Conservation (phyloP, 225 moss, liverwort and hornwort genomes). For the Rhytidiadelphus loreus region DNA sequence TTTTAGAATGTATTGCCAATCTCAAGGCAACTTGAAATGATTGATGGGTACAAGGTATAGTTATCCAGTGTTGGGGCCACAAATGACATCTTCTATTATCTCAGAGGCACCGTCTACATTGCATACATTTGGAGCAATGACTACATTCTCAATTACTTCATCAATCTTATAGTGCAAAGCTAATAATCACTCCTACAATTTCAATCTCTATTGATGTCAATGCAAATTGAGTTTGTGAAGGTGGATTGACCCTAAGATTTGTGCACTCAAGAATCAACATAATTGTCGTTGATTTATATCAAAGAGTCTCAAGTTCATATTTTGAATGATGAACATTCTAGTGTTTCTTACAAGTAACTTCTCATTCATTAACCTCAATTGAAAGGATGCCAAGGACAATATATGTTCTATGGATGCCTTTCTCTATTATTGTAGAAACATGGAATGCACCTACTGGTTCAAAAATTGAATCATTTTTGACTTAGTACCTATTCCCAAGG, state of each 20-base stretch:
- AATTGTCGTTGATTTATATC: background rate
- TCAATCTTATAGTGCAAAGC: constrained; percentile 5
- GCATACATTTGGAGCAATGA: too few relatives aligned
- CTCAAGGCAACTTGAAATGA: too few relatives aligned
- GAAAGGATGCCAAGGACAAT: background rate
- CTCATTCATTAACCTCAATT: background rate
- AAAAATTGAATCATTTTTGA: background rate
- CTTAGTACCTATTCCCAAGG: background rate
- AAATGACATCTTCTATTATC: too few relatives aligned
- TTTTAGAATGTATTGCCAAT: too few relatives aligned
- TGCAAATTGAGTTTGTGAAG: background rate
- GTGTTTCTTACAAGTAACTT: background rate
- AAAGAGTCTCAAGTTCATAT: background rate
- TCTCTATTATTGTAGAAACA: background rate
- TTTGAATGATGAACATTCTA: background rate
- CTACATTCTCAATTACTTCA: too few relatives aligned
- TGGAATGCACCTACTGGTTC: background rate
- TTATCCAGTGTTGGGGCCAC: too few relatives aligned
- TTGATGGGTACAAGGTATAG: too few relatives aligned
- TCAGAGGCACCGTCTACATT: too few relatives aligned
- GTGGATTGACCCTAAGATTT: background rate
- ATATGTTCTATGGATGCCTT: background rate
- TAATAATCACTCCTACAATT: constrained; percentile 1
- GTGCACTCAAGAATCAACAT: background rate
- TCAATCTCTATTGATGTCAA: background rate